Base-by-base conservation (phyloP, 2,329 filamentous ascomycete species). In the Fusarium papillatum region DNA sequence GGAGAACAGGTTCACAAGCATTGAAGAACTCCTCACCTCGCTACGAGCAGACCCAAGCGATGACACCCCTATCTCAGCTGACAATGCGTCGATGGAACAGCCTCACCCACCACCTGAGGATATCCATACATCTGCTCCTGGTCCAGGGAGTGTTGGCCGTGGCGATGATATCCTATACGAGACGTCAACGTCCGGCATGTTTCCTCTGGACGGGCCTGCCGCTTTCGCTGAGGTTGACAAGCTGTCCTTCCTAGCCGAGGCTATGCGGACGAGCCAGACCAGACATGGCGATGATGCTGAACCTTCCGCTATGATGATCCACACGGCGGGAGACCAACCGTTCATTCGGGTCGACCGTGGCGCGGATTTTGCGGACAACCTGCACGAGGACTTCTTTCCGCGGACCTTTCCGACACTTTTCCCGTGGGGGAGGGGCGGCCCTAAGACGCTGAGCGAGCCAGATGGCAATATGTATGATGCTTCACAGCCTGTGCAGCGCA, bases 171-270 rank as follows among this genome's bases (percentile, higher is more conserved):
- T 31, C 10, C 31, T 31, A 10, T 43, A 24, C 22, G 66, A 57
- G 46, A 63, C 46, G 2, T 29, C 19, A 36, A 1, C 36, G 5
- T 69, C 48, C 16, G 48, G 61, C 5, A 69, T 66, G 62, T 69
- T 69, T 41, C 38, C 61, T 36, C 41, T 69, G 4, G 67, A 69
- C 16, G 48, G 61, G 24, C 67, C 38, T 4, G n/a, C 62, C 2
- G 67, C 36, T 34, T 50, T 69, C 7, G 50, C 19, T 11, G 62
- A 69, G 22, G 67, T 31, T 7, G 61, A 66, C 22, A 69, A 69
- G 41, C 36, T 69, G 0, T 53, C 38, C 17, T 69, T 61, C 43
- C 26, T 69, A 10, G 7, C 26, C 9, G 62, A 66, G 5, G 39
- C 67, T 43, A 34, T 69, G 10, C 48, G 24, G 53, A 17, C 6